phyloP scores from a whole-genome alignment of 2,329 filamentous ascomycete species.

The Leptographium wingfieldii region DNA sequence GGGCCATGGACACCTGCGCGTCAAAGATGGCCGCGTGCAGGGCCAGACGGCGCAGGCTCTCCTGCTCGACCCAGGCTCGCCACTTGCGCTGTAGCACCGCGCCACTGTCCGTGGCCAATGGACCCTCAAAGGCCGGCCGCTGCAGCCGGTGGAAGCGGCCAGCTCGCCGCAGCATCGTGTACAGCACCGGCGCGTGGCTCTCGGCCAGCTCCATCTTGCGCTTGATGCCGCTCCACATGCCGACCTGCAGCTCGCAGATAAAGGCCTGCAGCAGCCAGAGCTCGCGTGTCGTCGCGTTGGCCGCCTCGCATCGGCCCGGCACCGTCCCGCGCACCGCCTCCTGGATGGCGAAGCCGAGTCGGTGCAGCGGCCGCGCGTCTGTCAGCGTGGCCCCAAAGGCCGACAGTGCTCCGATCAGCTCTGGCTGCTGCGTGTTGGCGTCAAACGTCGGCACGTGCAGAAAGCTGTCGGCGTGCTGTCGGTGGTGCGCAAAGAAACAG shows the following conservation, averaged over 20 bases:
- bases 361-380: conserved; percentile 37
- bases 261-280: conserved; percentile 36
- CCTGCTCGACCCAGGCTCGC: conserved; percentile 7
- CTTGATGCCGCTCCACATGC: conserved; percentile 41
- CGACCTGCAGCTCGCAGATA: conserved; percentile 35
- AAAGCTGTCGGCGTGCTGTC: conserved; percentile 44
- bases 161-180: conserved; percentile 8
- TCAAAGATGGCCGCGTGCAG: conserved; percentile 55
- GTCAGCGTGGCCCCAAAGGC: conserved; percentile 48
- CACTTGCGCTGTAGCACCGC: conserved; percentile 6
- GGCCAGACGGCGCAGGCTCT: conserved; percentile 32
- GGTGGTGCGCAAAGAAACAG: conserved; percentile 44
- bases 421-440: conserved; percentile 40
- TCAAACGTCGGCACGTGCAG: conserved; percentile 50
- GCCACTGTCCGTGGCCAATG: background rate
- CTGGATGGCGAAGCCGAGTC: conserved; percentile 45
- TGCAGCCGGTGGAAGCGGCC: conserved; percentile 4
- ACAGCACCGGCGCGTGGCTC: conserved; percentile 22
- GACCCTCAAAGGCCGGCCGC: background rate
- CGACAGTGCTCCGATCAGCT: conserved; percentile 46
- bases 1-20: conserved; percentile 53
- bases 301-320: conserved; percentile 30
- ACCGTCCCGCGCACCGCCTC: conserved; percentile 33
- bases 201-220: conserved; percentile 45
- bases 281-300: conserved; percentile 29